phyloP scores from a whole-genome alignment of 2,329 filamentous ascomycete genomes.

The Nigrospora osmanthi region DNA sequence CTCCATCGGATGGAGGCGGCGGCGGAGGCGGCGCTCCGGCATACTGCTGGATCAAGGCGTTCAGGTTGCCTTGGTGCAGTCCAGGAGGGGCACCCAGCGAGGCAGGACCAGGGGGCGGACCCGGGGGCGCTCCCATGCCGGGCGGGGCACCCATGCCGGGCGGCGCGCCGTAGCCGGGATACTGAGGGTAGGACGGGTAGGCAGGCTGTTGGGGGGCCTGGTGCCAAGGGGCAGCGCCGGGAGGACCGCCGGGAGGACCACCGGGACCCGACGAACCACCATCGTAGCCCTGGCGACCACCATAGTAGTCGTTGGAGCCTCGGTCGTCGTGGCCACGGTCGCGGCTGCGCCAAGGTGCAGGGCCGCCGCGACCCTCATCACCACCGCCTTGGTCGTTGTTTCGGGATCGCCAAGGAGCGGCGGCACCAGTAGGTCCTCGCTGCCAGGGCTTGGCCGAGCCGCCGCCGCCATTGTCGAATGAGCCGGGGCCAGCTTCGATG shows the following conservation, averaged over 20 bases:
- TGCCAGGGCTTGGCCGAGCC: conserved; percentile 76
- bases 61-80: conserved; percentile 44
- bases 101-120: conserved; percentile 29
- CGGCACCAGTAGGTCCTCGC: conserved; percentile 72
- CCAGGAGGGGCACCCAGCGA: conserved; percentile 47
- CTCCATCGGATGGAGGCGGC: conserved; percentile 52
- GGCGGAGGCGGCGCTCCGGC: conserved; percentile 40
- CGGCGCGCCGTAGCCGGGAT: conserved; percentile 43
- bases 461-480: conserved; percentile 45
- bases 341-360: conserved; percentile 58
- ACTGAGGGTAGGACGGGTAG: conserved; percentile 45
- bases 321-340: conserved; percentile 35
- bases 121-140: conserved; percentile 37
- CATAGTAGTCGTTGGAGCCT: conserved; percentile 37
- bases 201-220: conserved; percentile 48
- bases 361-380: conserved; percentile 25
- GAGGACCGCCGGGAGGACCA: conserved; percentile 10
- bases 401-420: conserved; percentile 70
- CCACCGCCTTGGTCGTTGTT: conserved; percentile 43
- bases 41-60: conserved; percentile 61
- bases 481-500: conserved; percentile 77
- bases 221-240: conserved; percentile 50
- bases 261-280: conserved; percentile 14
- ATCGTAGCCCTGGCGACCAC: conserved; percentile 28
- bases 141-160: conserved; percentile 48